Base-by-base conservation (phyloP, 2,329 filamentous ascomycete species). In the Clonostachys byssicola region DNA sequence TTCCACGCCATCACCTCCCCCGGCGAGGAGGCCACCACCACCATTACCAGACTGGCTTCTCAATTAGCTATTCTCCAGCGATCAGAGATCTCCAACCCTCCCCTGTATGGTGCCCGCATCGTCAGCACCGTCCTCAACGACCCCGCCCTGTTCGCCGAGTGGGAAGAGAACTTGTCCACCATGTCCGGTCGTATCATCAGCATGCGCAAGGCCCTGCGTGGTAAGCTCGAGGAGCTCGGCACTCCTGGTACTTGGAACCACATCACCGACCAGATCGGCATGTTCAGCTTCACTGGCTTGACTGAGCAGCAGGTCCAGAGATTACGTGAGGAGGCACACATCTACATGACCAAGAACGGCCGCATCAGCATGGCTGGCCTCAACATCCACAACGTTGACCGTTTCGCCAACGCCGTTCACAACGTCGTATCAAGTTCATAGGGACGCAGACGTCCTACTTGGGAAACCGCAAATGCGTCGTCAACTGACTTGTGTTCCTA, bases 291-390 rank as follows among this genome's bases (percentile, higher is more conserved):
- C 67, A 95, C 89, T 1, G 89, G 89, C 12, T 70, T 95, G 64
- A 80, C 67, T 12, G 87, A 91, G 71, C 64, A 80, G 52, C 89
- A 94, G 64, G 89, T 92, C 8, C 57, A 79, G 56, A 83, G 81
- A 70, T 72, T 94, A 51, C 78, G 85, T 45, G 75, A 82, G 51
- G 80, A 88, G 44, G 81, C 76, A 50, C 89, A 94, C 66, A 77
- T 94, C 46, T 94, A 94, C 72, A 92, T 92, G 81, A 97, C 92
- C 55, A 96, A 96, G 81, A 99, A 99, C 63, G 94, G 94, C 18
- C 87, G 94, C 43, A 96, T 97, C 70, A 95, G 89, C 64, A 97
- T 99, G 92, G 94, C 94, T 6, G 94, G 94, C n/a, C 73, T 97
- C 55, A 97, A 97, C 69, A 88, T 89, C 23, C 73, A 85, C 60